Evolutionary conservation across 1,284 basidiomycete species (phyloP), one percentile per base, ranked within the genome.

Genomic region (Ganoderma lingzhi): DNA sequence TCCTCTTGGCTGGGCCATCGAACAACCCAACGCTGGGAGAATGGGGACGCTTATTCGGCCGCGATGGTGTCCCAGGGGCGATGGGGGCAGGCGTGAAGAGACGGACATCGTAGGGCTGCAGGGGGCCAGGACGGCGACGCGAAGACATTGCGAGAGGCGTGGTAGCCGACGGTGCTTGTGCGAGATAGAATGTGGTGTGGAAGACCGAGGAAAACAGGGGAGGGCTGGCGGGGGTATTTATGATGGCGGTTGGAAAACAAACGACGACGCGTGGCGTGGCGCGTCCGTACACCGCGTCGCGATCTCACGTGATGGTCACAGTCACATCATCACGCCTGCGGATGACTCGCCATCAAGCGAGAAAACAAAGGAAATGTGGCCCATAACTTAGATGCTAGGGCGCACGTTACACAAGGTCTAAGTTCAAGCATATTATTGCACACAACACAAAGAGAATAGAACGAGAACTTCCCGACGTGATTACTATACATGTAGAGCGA

Each of bases 1-100:
- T 89, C 48, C 92, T 87, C 77, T 93, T 93, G 35, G 88, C 84
- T 35, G 91, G 90, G 73, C 85, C 90, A 71, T 85, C 83, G 61
- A 84, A 78, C 30, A 76, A 79, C n/a, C 83, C 81, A 39, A 76
- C 79, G 51, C 82, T 83, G 1, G 88, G 89, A 60, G 88, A 90
- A 73, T 84, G 81, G 58, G 87, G 85, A 45, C 88, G 86, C 80
- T 92, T 87, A 76, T 80, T 82, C 72, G 81, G 77, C 58, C 72
- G 72, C 14, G 67, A 56, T 37, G 77, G 69, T 32, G 74, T 75
- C 23, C 71, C 42, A 58, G 68, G 0, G 53, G 72, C 32, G 55
- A 67, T 68, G 30, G 66, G 32, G 45, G 59, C 8, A 39, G 73
- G 69, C 45, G 65, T 77, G 86, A 64, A 93, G 80, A 67, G 89